These are phyloP conservation scores for Luffa aegyptiaca DNA, from an alignment of 306 rosid genomes.

Conservation along the genomic window DNA sequence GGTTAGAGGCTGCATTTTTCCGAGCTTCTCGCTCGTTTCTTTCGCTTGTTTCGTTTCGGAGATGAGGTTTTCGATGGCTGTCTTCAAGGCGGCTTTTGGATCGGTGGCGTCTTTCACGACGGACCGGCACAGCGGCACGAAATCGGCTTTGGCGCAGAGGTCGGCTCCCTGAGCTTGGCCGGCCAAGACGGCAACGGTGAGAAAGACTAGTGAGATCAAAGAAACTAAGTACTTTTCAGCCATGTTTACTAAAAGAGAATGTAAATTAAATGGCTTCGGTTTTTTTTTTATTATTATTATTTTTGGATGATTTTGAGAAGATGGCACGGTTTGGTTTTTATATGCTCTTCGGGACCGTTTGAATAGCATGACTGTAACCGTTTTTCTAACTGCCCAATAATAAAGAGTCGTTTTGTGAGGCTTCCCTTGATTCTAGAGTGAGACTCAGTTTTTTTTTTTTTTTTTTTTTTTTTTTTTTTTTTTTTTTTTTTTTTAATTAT, in stretches of 20 bases:
- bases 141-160: slow-evolving; percentile 1
- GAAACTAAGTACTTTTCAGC: not conserved
- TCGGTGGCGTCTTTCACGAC: not conserved
- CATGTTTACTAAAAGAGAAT: not conserved
- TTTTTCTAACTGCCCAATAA: not conserved
- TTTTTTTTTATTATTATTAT: too few species aligned
- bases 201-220: not conserved
- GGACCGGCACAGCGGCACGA: not conserved
- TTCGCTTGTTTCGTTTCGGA: not conserved
- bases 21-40: not conserved
- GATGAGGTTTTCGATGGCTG: not conserved
- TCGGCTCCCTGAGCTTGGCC: not conserved
- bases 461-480: too few species aligned
- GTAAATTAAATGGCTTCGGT: too few species aligned
- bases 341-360: too few species aligned
- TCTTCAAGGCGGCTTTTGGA: not conserved
- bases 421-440: not conserved
- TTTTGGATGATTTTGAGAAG: not conserved
- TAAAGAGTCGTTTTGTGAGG: not conserved
- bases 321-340: not conserved
- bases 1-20: not conserved
- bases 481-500: too few species aligned
- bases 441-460: too few species aligned
- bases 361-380: not conserved
- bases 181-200: not conserved